Evolutionary conservation across 2,329 filamentous ascomycete species (phyloP), one percentile per base, ranked within the genome.

Genomic region (Rasamsonia emersonii): DNA sequence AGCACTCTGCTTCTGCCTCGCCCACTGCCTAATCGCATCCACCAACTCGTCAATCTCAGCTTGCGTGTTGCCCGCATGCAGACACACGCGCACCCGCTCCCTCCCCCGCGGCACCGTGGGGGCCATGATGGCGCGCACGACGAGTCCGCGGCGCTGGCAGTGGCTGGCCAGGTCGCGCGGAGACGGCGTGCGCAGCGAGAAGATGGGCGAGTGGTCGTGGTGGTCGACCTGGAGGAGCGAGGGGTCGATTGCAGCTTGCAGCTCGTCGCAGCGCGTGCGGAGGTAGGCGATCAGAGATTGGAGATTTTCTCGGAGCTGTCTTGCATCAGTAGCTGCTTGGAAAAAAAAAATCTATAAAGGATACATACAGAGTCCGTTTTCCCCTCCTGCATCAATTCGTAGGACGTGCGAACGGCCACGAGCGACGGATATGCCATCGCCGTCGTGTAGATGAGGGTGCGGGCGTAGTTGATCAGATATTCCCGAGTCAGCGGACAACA

Each of bases 401-500:
- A 82, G 0, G 68, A 65, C 0, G 71, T 64, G 24, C 66, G 60
- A 32, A 82, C 77, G 9, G 70, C 69, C 0, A 71, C 71, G 1
- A 82, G 63, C 2, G 70, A 66, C 0, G 78, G 72, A 24, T 75
- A 74, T 0, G 75, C 69, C 58, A 82, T 68, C 18, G 79, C 77
- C 0, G 80, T 85, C 0, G 80, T 84, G 52, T 84, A 86, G 33
- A 86, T 84, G 24, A 86, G 58, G 2, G 72, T 77, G n/a, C 80
- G 72, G 1, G 81, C 79, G 47, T 86, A 86, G 48, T 86, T 86
- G 54, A 85, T 71, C 31, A 86, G 63, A 40, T 84, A 85, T 1
- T 72, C 58, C 15, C 77, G 64, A 0, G 75, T 71, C 1, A 69
- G 56, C 0, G 67, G 53, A 1, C 75, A 74, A 48, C 77, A 82